Percentiles rank a stretch among this genome's conserved stretches.
These are phyloP conservation scores for Malus hybrid DNA, from an alignment of 331 rosid genomes.

Conservation along the genomic window DNA sequence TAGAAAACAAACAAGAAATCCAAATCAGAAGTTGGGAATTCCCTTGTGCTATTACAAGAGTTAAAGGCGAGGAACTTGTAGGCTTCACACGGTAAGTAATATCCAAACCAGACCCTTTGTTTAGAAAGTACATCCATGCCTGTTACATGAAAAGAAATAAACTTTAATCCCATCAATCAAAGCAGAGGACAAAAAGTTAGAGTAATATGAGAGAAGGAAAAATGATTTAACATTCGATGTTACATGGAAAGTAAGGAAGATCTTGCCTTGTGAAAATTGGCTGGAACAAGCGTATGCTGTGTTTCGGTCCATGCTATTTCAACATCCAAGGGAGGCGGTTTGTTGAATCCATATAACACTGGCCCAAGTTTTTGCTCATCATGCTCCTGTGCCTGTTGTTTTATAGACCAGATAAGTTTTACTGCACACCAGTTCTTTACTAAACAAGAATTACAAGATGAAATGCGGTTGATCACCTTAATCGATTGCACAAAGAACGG, in stretches of 20 bases:
- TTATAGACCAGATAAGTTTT: not conserved
- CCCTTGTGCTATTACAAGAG: slow-evolving; percentile 44
- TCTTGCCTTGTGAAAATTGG: slow-evolving; percentile 33
- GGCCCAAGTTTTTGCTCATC: slow-evolving; percentile 27
- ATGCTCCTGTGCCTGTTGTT: slow-evolving; percentile 28
- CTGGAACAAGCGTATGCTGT: slow-evolving; percentile 15
- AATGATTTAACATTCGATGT: not conserved
- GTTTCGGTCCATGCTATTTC: slow-evolving; percentile 31
- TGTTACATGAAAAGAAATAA: slow-evolving; percentile 14
- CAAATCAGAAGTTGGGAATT: slow-evolving; percentile 3
- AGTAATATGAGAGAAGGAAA: no score
- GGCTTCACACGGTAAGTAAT: slow-evolving; percentile 31
- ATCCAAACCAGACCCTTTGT: slow-evolving; percentile 32
- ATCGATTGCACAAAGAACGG: slow-evolving; percentile 38
- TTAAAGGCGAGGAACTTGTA: slow-evolving; percentile 23
- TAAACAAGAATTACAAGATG: not conserved
- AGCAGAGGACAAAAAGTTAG: not conserved
- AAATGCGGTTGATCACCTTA: slow-evolving; percentile 15
- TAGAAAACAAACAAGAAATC: not conserved
- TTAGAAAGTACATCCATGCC: slow-evolving; percentile 43
- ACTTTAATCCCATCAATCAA: not conserved
- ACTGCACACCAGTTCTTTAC: not conserved
- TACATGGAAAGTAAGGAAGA: not conserved
- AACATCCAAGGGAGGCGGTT: slow-evolving; percentile 36
- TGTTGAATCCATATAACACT: slow-evolving; percentile 38